Conservation (phyloP, 768 basidiomycete species). For the Mycena rosella region DNA sequence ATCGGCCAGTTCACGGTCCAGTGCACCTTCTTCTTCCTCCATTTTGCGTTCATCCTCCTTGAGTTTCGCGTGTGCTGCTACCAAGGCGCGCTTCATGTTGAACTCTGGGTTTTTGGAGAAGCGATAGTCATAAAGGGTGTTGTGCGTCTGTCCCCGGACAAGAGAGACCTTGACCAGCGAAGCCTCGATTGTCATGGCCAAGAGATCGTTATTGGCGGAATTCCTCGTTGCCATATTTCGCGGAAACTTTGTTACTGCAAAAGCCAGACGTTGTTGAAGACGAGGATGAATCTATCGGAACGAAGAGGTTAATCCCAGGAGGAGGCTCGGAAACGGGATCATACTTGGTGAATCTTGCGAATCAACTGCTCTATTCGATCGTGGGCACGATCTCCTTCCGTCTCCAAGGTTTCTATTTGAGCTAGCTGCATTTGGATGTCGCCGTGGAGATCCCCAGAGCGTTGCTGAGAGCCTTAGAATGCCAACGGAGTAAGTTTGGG, state of each 20-base stretch:
- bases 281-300: constrained; percentile 44
- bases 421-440: constrained; percentile 8
- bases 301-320: background rate
- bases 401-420: constrained; percentile 4
- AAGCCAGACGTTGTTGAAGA: constrained; percentile 47
- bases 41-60: constrained; percentile 51
- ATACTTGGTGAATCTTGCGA: constrained; percentile 19
- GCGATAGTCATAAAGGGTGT: constrained; percentile 54
- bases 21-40: constrained; percentile 49
- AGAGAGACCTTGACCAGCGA: constrained; percentile 63
- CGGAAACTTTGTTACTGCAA: constrained; percentile 45
- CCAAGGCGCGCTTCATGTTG: constrained; percentile 51
- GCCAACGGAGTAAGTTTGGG: background rate
- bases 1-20: constrained; percentile 56
- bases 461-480: background rate
- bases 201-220: constrained; percentile 53
- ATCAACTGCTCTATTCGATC: constrained; percentile 16
- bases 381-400: background rate
- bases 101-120: constrained; percentile 34
- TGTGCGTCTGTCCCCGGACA: constrained; percentile 54
- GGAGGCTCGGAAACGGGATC: background rate
- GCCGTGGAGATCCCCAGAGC: background rate
- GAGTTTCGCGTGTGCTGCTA: constrained; percentile 47
- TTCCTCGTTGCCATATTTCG: constrained; percentile 44
- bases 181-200: constrained; percentile 60